Evolutionary conservation across 352 stramenopile genomes (phyloP).

Genomic region (Pythium brassicae): DNA sequence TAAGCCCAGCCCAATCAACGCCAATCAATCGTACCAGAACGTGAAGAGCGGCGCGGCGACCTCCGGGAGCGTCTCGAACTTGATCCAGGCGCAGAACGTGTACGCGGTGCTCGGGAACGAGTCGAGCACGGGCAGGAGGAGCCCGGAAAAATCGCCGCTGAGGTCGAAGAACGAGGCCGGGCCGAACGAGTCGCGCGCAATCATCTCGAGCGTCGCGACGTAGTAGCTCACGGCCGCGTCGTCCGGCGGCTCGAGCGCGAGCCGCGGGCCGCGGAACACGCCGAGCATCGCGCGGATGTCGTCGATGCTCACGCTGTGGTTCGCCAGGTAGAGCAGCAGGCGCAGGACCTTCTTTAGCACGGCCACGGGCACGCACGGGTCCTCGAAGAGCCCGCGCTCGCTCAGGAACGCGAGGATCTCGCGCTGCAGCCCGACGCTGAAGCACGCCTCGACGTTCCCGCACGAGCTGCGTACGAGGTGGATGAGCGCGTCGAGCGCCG

Average conservation of each 20-base stretch:
- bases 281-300: constrained; percentile 80
- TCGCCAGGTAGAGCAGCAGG: constrained; percentile 73
- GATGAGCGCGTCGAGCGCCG: constrained; percentile 66
- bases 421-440: constrained; percentile 60
- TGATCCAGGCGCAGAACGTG: constrained; percentile 84
- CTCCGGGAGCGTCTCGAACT: constrained; percentile 73
- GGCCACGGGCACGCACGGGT: constrained; percentile 44
- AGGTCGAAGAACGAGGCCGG: constrained; percentile 82
- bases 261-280: constrained; percentile 68
- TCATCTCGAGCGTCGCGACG: constrained; percentile 81
- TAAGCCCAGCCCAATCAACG: not conserved
- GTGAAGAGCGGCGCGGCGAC: constrained; percentile 71
- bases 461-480: constrained; percentile 75
- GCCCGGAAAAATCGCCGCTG: constrained; percentile 69
- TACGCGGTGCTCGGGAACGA: constrained; percentile 78
- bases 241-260: constrained; percentile 63
- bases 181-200: constrained; percentile 76
- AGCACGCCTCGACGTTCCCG: constrained; percentile 72
- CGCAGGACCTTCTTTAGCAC: constrained; percentile 78
- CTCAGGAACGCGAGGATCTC: constrained; percentile 73
- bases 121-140: constrained; percentile 65
- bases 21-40: constrained; percentile 45
- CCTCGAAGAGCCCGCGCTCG: constrained; percentile 56
- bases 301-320: constrained; percentile 72
- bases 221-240: constrained; percentile 75